These are phyloP conservation scores for Acacia crassicarpa DNA, from an alignment of 306 rosid genomes.

Conservation along the genomic window DNA sequence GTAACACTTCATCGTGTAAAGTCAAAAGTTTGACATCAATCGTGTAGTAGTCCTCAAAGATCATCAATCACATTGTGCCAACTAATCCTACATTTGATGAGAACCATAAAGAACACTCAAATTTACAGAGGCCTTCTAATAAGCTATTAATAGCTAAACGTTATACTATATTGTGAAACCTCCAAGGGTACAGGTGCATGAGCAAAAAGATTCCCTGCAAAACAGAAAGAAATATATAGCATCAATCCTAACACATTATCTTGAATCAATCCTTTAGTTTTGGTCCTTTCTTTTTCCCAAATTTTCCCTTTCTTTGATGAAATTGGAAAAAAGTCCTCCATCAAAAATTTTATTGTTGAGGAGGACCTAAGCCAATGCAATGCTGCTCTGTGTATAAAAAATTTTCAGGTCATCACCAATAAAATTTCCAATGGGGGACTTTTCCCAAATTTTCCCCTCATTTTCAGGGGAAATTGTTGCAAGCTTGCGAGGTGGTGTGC, in stretches of 20 bases:
- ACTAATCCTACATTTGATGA: background rate
- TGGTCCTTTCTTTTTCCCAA: too few species aligned
- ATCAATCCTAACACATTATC: background rate
- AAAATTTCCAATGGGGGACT: too few species aligned
- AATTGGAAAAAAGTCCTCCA: too few species aligned
- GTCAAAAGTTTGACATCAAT: background rate
- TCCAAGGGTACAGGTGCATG: background rate
- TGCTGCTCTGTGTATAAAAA: too few species aligned
- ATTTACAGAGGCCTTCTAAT: background rate
- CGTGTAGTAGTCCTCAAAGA: background rate
- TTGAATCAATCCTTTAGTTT: background rate
- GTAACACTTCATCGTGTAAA: background rate
- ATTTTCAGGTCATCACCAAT: too few species aligned
- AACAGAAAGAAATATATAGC: background rate
- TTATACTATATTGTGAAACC: background rate
- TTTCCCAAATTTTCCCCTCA: too few species aligned
- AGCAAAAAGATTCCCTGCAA: background rate
- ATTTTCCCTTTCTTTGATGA: too few species aligned
- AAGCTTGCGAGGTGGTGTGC: background rate
- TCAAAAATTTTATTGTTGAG: too few species aligned
- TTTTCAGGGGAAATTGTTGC: too few species aligned
- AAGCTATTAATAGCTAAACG: background rate
- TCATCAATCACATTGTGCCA: slow-evolving; percentile 5
- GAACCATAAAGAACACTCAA: background rate
- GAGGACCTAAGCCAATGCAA: too few species aligned